phyloP scores from a whole-genome alignment of 2,329 filamentous ascomycete species.

The Penicillium verrucosum region DNA sequence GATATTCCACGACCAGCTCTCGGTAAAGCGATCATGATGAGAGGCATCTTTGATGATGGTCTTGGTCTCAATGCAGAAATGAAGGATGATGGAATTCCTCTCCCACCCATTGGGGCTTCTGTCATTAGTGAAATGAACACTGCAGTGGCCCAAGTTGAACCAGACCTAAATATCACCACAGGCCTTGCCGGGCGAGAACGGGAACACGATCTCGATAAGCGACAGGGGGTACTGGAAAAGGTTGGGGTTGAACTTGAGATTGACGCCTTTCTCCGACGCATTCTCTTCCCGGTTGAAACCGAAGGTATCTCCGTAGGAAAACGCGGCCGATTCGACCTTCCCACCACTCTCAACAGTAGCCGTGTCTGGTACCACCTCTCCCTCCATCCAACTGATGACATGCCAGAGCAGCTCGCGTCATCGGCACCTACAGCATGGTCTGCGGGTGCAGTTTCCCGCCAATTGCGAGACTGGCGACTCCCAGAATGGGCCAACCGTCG shows the following conservation, averaged over 20 bases:
- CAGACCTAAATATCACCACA: constrained; percentile 72
- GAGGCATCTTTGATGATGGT: constrained; percentile 88
- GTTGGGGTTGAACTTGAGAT: constrained; percentile 76
- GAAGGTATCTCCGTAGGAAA: constrained; percentile 79
- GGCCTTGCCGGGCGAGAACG: constrained; percentile 67
- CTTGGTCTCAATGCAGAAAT: constrained; percentile 94
- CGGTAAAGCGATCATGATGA: constrained; percentile 83
- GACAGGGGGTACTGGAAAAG: constrained; percentile 81
- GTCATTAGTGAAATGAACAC: constrained; percentile 83
- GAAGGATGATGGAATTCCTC: constrained; percentile 88
- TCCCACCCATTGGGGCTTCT: constrained; percentile 70
- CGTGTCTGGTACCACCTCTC: constrained; percentile 93
- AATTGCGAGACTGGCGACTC: constrained; percentile 87
- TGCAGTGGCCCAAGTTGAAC: constrained; percentile 71
- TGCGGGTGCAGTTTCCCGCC: constrained; percentile 84
- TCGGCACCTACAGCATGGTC: constrained; percentile 83
- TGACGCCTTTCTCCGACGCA: constrained; percentile 74
- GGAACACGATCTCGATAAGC: constrained; percentile 74
- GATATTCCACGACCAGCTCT: constrained; percentile 78
- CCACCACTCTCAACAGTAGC: constrained; percentile 72
- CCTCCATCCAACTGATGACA: constrained; percentile 85
- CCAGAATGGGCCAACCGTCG: constrained; percentile 95
- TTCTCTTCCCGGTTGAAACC: constrained; percentile 74
- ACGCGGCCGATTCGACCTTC: constrained; percentile 73
- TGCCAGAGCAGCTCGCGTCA: constrained; percentile 65